A percentile compares a stretch with the other conserved stretches of the same genome.
Evolutionary conservation across 1,139 yeast species (phyloP).

Genomic region (Hyphopichia wangnamkhiaoensis): DNA sequence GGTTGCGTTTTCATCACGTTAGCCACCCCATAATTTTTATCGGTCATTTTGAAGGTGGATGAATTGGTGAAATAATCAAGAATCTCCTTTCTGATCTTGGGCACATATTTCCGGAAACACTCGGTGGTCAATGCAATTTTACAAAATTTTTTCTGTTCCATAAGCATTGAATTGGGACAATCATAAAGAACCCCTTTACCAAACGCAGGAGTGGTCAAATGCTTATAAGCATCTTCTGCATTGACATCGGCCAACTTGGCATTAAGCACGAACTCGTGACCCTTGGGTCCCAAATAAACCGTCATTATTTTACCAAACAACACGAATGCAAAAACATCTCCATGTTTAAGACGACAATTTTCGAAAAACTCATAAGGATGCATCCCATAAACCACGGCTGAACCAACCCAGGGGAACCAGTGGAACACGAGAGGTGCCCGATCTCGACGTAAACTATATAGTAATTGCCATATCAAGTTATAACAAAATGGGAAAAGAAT

Average conservation of each 20-base stretch:
- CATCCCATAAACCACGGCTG: constrained; percentile 86
- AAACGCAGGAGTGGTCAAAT: constrained; percentile 96
- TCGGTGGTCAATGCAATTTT: constrained; percentile 86
- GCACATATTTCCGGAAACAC: constrained; percentile 83
- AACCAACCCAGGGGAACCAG: constrained; percentile 95
- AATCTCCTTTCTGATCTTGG: constrained; percentile 80
- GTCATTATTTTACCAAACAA: constrained; percentile 92
- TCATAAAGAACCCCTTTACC: constrained; percentile 97
- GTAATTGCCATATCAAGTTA: constrained; percentile 68
- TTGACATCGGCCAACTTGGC: constrained; percentile 87
- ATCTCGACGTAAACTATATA: constrained; percentile 71
- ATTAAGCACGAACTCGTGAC: constrained; percentile 94
- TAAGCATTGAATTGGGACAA: constrained; percentile 87
- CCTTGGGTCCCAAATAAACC: constrained; percentile 94
- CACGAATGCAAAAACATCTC: constrained; percentile 89
- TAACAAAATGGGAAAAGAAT: constrained; percentile 53
- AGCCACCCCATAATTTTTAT: constrained; percentile 49
- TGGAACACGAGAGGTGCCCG: constrained; percentile 90
- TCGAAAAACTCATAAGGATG: constrained; percentile 89
- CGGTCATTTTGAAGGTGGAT: constrained; percentile 45
- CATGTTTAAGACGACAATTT: constrained; percentile 74
- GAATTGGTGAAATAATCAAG: constrained; percentile 59
- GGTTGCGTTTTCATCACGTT: constrained; percentile 87
- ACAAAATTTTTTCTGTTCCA: constrained; percentile 98
- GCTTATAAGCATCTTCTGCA: constrained; percentile 95